These are phyloP conservation scores for Aristolochia fimbriata DNA, from an alignment of 164 flowering plant genomes.

Conservation along the genomic window DNA sequence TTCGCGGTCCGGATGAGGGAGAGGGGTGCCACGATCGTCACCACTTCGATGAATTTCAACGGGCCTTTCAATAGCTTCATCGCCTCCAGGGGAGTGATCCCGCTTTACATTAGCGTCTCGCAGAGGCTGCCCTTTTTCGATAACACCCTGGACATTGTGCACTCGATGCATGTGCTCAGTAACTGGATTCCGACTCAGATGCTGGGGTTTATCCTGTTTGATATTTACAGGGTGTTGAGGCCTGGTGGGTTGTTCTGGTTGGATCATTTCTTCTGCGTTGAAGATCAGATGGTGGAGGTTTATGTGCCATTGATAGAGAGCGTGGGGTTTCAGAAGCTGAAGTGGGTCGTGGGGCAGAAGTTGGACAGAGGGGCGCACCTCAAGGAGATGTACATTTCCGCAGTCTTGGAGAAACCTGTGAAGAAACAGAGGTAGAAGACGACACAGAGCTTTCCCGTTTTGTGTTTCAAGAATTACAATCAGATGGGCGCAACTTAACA, in stretches of 20 bases:
- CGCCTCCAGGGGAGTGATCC: slow-evolving; percentile 55
- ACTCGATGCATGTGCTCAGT: slow-evolving; percentile 61
- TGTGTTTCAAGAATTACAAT: neutral
- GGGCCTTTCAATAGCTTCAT: slow-evolving; percentile 66
- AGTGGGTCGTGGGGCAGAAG: slow-evolving; percentile 59
- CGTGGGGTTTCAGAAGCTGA: slow-evolving; percentile 43
- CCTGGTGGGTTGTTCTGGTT: slow-evolving; percentile 74
- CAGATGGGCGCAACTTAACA: no score
- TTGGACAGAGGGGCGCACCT: slow-evolving; percentile 42
- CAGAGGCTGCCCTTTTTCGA: slow-evolving; percentile 76
- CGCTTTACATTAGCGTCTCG: slow-evolving; percentile 40
- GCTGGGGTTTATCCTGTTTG: slow-evolving; percentile 49
- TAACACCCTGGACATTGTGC: slow-evolving; percentile 55
- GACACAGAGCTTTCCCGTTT: neutral
- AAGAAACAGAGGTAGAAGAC: neutral
- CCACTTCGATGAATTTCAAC: slow-evolving; percentile 56
- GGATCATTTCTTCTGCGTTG: slow-evolving; percentile 59
- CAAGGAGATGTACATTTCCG: slow-evolving; percentile 52
- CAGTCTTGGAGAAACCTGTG: slow-evolving; percentile 60
- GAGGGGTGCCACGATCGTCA: slow-evolving; percentile 45
- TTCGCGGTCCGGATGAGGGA: slow-evolving; percentile 60
- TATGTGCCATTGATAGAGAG: slow-evolving; percentile 46
- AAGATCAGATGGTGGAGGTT: slow-evolving; percentile 30
- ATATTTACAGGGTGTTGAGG: slow-evolving; percentile 55
- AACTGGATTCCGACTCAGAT: slow-evolving; percentile 53